Base-by-base conservation (phyloP, 78 protist genomes). In the Dictyostelium brefeldianum region DNA sequence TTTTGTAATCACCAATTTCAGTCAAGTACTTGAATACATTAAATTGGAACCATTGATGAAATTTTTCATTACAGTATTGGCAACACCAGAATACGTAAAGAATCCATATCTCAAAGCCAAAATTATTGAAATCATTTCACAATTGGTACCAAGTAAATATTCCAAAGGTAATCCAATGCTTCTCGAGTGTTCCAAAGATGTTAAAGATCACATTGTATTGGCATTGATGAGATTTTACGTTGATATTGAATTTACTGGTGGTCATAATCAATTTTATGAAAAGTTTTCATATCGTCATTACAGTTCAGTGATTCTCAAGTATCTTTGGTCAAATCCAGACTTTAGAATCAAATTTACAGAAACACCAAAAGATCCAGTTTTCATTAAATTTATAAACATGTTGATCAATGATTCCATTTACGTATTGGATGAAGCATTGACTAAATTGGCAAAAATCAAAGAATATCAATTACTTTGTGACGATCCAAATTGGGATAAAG, bases 231-330 rank as follows among this genome's bases (percentile, higher is more conserved):
- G 80, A 75, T 81, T 93, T 65, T 93, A 93, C 59, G 92, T 93
- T 7, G 92, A 93, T 51, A 83, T 93, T 77, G 96, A 93, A 31
- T 80, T 79, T 46, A 93, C 96, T 15, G 96, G 96, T 56, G 85
- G 83, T 27, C 75, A 83, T 20, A 85, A 94, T 57, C 96, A 94
- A 51, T 94, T 94, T 5, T 89, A 71, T 51, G 90, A 80, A 50
- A 94, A 94, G 82, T 94, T 87, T 43, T 36, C 75, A 17, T 79
- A 83, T 65, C 78, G 96, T 50, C 71, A 87, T 27, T 54, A 89
- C 18, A 56, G 77, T 36, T 64, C 87, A 5, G 20, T 22, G 65
- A 81, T 94, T 20, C 12, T 94, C 20, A 94, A 79, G 14, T 78
- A 89, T 17, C 79, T 94, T 12, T 85, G 96, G 92, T 47, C 69